Evolutionary conservation across 176 grass and related monocot genomes (phyloP), one percentile per base, ranked within the genome.

Genomic region (Carex littledalei): DNA sequence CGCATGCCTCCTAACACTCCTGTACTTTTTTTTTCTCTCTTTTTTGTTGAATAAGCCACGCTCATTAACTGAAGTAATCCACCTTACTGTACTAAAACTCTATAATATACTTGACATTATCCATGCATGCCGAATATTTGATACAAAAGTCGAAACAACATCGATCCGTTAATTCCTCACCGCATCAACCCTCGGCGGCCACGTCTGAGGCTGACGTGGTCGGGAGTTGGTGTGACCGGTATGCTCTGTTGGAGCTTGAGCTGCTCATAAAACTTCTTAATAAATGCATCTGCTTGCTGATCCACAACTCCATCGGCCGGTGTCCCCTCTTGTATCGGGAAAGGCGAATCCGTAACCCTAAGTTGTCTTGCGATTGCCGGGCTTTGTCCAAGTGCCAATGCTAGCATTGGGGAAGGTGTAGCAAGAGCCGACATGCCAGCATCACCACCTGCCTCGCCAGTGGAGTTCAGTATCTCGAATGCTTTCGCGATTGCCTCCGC

Each of bases 291-390:
- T 0, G 87, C 86, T 82, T 81, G n/a, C 85, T 80, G 59, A 80
- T 99, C 88, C 3, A 93, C 90, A 60, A 80, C 67, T 49, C 70
- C 45, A 57, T 95, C 88, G 52, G 63, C 83, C 45, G 86, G 85
- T 3, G 74, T 78, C 52, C 85, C 91, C 59, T 89, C 93, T 15
- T 86, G 91, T 7, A 89, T 18, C 3, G 91, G 89, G 68, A 98
- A 98, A 0, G 95, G 95, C 26, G 95, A 98, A 91, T 98, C 95
- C 58, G 93, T 92, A 84, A 98, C 77, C 68, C 95, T 91, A 22
- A 98, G 89, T 79, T 84, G 93, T 39, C 93, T 82, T 18, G 16
- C 86, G 0, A 85, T 64, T 53, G 86, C 72, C 2, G 91, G 89
- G 86, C 85, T 88, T 63, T 83, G 86, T 1, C 94, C 94, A 52